Percentiles rank a stretch among this genome's conserved stretches.
phyloP scores from a whole-genome alignment of 768 basidiomycete genomes.

The Dictyophora rubrovolvata region DNA sequence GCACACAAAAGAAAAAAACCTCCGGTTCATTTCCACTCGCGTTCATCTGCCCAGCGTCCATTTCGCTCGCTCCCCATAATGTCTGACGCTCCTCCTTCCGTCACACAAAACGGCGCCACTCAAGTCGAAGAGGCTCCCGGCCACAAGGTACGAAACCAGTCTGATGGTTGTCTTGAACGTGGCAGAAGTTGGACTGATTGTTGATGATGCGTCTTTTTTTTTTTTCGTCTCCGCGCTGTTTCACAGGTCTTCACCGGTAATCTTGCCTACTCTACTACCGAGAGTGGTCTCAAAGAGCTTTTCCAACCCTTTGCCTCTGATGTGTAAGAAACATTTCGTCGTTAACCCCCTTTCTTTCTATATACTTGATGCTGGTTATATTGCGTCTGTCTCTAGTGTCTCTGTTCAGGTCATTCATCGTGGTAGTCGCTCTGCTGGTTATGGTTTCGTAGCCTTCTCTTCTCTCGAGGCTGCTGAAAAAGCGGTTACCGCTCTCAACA shows the following conservation, averaged over 20 bases:
- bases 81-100: slow-evolving; percentile 84
- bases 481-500: slow-evolving; percentile 79
- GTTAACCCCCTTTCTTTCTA: slow-evolving; percentile 9
- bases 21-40: slow-evolving; percentile 58
- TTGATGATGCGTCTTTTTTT: slow-evolving; percentile 6
- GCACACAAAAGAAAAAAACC: slow-evolving; percentile 43
- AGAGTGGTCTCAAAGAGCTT: slow-evolving; percentile 91
- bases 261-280: slow-evolving; percentile 88
- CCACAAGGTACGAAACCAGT: slow-evolving; percentile 52
- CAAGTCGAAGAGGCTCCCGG: slow-evolving; percentile 63
- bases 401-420: slow-evolving; percentile 82
- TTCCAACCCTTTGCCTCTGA: slow-evolving; percentile 81
- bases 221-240: slow-evolving; percentile 6
- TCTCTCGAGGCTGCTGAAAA: slow-evolving; percentile 75
- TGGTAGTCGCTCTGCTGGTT: slow-evolving; percentile 77
- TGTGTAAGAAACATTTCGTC: slow-evolving; percentile 64
- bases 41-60: slow-evolving; percentile 47
- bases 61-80: slow-evolving; percentile 45
- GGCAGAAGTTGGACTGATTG: no score
- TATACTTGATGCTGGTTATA: no score
- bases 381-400: slow-evolving; percentile 47
- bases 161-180: background rate
- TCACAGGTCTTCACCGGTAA: slow-evolving; percentile 87
- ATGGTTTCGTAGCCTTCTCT: slow-evolving; percentile 83
- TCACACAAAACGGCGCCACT: slow-evolving; percentile 74